Base-by-base conservation (phyloP, 257 asterid genomes). In the Nicotiana sylvestris region DNA sequence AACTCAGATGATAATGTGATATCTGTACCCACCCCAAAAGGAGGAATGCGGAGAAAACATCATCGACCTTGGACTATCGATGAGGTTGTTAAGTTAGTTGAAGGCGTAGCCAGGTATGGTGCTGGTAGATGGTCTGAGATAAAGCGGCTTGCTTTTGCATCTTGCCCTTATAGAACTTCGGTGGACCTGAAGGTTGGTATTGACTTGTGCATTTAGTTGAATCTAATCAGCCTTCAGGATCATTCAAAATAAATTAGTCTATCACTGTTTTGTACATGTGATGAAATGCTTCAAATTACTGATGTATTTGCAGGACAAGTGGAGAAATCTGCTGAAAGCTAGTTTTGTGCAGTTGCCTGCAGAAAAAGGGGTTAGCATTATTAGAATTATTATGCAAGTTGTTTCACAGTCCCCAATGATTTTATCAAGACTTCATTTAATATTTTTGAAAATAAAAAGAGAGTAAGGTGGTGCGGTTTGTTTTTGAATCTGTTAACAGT, bases 61-160 rank as follows among this genome's bases (percentile, higher is more conserved):
- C 99, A 95, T 80, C 93, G 99, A 66, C 99, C 99, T 35, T 95
- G 99, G 99, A 88, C 94, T 84, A 92, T 92, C 33, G 83, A 84
- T 82, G 99, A 95, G 91, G 99, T 93, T 85, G 95, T 89, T 87
- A 92, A 96, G 86, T 91, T 96, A 66, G 98, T 96, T 78, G 99
- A 96, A 27, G 99, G 99, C 83, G 99, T 96, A 58, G 93, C 98
- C 66, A 91, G 89, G 86, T 91, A 89, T 87, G 99, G 99, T 72
- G 96, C 92, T 85, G 99, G 99, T 83, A 89, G 97, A 89, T 96
- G 99, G 99, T 96, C 99, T 67, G 98, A 96, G 91, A 96, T 96
- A 85, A 96, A 94, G 83, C 97, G 97, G 57, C 85, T 91, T 81
- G 92, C 95, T 72, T 96, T 94, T 80, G 94, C 98, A 9, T 89